A percentile compares a stretch with the other conserved stretches of the same genome.
Evolutionary conservation across 768 basidiomycete species (phyloP).

Genomic region (Postia placenta): DNA sequence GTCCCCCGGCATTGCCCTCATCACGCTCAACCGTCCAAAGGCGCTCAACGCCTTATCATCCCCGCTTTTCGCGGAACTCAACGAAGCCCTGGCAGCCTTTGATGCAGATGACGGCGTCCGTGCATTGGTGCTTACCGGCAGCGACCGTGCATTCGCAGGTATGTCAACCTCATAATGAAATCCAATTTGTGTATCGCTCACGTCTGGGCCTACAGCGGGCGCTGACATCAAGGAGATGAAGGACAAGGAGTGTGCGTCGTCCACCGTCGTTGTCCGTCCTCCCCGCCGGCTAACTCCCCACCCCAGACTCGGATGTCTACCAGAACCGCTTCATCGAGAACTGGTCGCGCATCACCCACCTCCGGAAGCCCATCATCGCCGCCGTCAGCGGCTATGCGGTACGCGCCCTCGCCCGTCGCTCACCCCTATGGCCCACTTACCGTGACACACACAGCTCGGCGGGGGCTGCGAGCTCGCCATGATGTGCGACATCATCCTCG

Average conservation of each 20-base stretch:
- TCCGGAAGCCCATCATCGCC: constrained; percentile 92
- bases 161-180: constrained; percentile 24
- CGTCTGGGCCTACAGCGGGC: constrained; percentile 50
- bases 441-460: constrained; percentile 58
- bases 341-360: constrained; percentile 68
- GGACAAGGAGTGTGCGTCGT: constrained; percentile 75
- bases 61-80: constrained; percentile 77
- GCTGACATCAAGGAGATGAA: constrained; percentile 99
- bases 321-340: constrained; percentile 77
- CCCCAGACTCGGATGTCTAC: constrained; percentile 81
- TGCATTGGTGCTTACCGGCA: constrained; percentile 89
- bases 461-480: constrained; percentile 96
- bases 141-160: constrained; percentile 92
- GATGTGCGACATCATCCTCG: constrained; percentile 94
- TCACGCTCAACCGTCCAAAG: constrained; percentile 87
- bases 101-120: constrained; percentile 69
- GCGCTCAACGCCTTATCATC: constrained; percentile 86
- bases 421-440: not conserved
- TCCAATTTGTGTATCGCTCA: not conserved
- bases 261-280: no score
- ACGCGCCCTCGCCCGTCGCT: constrained; percentile 24
- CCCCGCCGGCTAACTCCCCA: no score
- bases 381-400: constrained; percentile 95
- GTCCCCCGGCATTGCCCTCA: constrained; percentile 63
- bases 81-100: constrained; percentile 63